Evolutionary conservation across 441 rosid genomes (phyloP).

Genomic region (Euphorbia schlechtendalii): DNA sequence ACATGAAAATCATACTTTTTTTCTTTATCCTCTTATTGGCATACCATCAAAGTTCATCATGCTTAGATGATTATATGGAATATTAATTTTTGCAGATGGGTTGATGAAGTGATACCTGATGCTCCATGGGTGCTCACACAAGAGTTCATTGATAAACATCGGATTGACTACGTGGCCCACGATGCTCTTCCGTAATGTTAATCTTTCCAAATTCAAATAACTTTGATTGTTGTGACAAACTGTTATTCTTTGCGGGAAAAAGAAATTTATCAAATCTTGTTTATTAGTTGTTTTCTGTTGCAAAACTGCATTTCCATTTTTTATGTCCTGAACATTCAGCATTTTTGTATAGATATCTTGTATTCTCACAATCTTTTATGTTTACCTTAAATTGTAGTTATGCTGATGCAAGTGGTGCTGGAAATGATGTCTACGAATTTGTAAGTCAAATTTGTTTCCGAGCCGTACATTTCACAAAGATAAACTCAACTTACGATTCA

Average conservation of each 20-base stretch:
- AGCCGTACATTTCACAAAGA: conserved; percentile 12
- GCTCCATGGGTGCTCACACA: conserved; percentile 81
- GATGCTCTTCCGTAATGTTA: conserved; percentile 81
- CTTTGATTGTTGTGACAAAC: neutral
- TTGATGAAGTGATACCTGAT: conserved; percentile 86
- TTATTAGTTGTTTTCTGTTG: conserved; percentile 7
- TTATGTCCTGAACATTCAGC: neutral
- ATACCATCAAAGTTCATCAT: neutral
- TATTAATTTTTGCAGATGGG: conserved; percentile 51
- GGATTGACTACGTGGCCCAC: conserved; percentile 80
- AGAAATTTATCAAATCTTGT: neutral
- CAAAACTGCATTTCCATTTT: conserved; percentile 24
- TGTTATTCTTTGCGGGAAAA: neutral
- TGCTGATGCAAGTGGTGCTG: conserved; percentile 87
- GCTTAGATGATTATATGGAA: neutral
- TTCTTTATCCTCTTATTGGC: neutral
- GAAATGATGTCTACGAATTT: conserved; percentile 81
- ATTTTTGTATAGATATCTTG: neutral
- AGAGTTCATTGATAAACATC: conserved; percentile 77
- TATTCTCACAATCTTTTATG: conserved; percentile 4
- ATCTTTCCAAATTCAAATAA: neutral
- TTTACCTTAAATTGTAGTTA: conserved; percentile 35
- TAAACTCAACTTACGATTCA: neutral
- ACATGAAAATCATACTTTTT: neutral
- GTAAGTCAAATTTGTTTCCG: conserved; percentile 38